Percentiles rank a stretch among this genome's conserved stretches.
Evolutionary conservation across 1,139 yeast genomes (phyloP).

Genomic region (Sugiyamaella xylanicola): DNA sequence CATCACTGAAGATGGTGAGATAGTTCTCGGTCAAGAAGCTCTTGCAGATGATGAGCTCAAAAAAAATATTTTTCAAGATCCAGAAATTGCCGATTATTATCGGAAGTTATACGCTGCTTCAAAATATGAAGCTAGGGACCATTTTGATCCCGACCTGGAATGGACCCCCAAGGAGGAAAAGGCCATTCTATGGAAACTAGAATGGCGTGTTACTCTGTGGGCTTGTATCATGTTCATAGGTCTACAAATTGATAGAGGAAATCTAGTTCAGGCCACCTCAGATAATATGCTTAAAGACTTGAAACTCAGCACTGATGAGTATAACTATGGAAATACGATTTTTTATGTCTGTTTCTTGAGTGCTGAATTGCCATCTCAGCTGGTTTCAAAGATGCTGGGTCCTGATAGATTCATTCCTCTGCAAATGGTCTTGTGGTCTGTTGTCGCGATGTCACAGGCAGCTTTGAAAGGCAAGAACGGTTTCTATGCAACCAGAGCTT

Average conservation of each 20-base stretch:
- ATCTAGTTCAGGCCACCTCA: constrained; percentile 53
- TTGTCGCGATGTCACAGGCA: constrained; percentile 51
- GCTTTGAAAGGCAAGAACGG: constrained; percentile 44
- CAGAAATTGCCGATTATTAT: constrained; percentile 49
- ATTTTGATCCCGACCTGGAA: constrained; percentile 51
- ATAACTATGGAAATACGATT: constrained; percentile 52
- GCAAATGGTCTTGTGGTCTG: constrained; percentile 54
- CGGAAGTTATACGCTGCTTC: constrained; percentile 47
- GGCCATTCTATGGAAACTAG: constrained; percentile 48
- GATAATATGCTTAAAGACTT: constrained; percentile 53
- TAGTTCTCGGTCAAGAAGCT: constrained; percentile 10
- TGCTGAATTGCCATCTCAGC: constrained; percentile 58
- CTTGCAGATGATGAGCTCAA: constrained; percentile 9
- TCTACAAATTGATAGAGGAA: constrained; percentile 56
- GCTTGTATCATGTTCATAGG: constrained; percentile 53
- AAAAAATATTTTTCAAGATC: constrained; percentile 42
- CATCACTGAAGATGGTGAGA: constrained; percentile 23
- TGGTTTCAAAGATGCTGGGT: constrained; percentile 53
- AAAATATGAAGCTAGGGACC: constrained; percentile 49
- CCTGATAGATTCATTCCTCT: constrained; percentile 58
- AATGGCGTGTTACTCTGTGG: constrained; percentile 49
- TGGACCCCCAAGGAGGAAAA: constrained; percentile 54
- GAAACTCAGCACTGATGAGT: constrained; percentile 50
- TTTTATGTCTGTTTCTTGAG: constrained; percentile 48
- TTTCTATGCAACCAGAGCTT: constrained; percentile 49